Percentiles rank a stretch among this genome's conserved stretches.
Conservation (phyloP, 164 flowering plant species). For the Aristolochia contorta region DNA sequence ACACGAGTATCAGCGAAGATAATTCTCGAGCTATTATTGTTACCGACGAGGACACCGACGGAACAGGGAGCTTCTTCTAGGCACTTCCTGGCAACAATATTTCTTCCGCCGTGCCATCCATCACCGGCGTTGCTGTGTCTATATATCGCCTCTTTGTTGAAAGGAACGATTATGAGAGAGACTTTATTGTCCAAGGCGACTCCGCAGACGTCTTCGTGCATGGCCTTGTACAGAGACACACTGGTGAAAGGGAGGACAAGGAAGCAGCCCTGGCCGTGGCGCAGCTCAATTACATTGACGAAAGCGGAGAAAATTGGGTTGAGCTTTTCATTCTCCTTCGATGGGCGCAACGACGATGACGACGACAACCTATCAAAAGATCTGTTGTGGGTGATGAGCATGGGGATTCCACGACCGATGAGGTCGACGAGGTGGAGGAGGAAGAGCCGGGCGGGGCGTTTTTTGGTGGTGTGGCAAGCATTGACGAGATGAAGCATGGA, state of each 20-base stretch:
- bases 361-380: too few species aligned
- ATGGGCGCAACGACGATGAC: constrained; percentile 15
- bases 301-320: constrained; percentile 9
- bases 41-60: constrained; percentile 39
- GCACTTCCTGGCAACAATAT: neutral
- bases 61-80: constrained; percentile 39
- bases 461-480: neutral
- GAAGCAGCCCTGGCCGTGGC: constrained; percentile 25
- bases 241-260: constrained; percentile 41
- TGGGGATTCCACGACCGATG: neutral
- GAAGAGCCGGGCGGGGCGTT: neutral
- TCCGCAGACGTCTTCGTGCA: constrained; percentile 6
- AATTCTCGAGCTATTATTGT: neutral
- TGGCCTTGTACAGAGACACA: constrained; percentile 23
- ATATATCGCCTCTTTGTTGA: constrained; percentile 13
- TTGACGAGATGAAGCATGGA: neutral
- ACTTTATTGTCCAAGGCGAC: neutral
- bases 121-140: neutral
- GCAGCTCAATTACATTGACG: constrained; percentile 6
- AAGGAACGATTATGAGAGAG: constrained; percentile 12
- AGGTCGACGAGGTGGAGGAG: constrained; percentile 1
- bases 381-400: neutral
- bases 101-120: too few species aligned
- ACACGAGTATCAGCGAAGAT: constrained; percentile 16
- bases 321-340: neutral